Evolutionary conservation across 768 basidiomycete species (phyloP), one percentile per base, ranked within the genome.

Genomic region (Phlebiopsis gigantea): DNA sequence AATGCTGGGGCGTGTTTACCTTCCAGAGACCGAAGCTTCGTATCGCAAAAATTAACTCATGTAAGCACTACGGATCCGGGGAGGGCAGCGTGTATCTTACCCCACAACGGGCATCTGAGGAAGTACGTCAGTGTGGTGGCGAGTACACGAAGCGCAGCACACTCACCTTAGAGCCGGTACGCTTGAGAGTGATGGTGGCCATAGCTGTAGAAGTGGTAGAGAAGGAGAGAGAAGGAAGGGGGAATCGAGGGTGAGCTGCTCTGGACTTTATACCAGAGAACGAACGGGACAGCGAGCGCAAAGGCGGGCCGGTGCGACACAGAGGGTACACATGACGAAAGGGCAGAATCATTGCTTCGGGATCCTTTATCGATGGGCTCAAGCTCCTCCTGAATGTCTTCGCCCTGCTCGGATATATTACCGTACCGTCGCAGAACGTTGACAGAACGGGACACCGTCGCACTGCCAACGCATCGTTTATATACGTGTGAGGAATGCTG

Each of bases 1-100:
- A 5, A 49, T 45, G 41, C 15, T 21, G 15, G 17, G n/a, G 46
- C 14, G 14, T 9, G 66, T 70, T 49, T 61, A 79, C 85, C 78
- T 87, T 87, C 85, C 86, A 88, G 54, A 87, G 76, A 57, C 85
- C 85, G 62, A 87, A 79, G 65, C 86, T 87, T 57, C 28, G 48
- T n/a, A 25, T 17, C 24, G 12, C 12, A 42, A 55, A 8, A 26
- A 5, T 22, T 56, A n/a, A n/a, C n/a, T n/a, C n/a, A 17, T 31
- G 41, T 51, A 24, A 56, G 46, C 14, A 28, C 7, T 21, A 29
- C 46, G 10, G 47, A n/a, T 52, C 46, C 34, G 8, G 12, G 34
- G 8, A 8, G 12, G 17, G 56, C 43, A 31, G 43, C 5, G 48
- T 47, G 43, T 41, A 45, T 66, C 80, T 75, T 65, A 87, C 85